Percentiles rank a stretch among this genome's conserved stretches.
Conservation (phyloP, 805 yeast genomes). For the Dipodascus albidus region DNA sequence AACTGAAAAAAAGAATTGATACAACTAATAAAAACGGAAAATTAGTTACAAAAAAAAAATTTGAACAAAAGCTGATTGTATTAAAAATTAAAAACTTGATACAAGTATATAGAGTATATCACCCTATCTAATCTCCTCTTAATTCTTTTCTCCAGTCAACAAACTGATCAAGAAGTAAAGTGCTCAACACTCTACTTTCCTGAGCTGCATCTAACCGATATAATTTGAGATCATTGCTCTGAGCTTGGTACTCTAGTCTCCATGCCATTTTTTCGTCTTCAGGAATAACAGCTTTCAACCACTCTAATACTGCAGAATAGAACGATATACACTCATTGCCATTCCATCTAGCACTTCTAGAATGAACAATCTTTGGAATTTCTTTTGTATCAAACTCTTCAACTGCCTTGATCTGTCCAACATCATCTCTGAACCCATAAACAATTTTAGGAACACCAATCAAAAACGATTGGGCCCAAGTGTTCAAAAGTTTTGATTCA, state of each 20-base stretch:
- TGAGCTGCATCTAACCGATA: slow-evolving; percentile 32
- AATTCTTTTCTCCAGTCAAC: slow-evolving; percentile 38
- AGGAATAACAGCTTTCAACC: slow-evolving; percentile 53
- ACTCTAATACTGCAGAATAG: slow-evolving; percentile 74
- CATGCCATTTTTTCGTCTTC: slow-evolving; percentile 41
- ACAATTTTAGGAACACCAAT: slow-evolving; percentile 72
- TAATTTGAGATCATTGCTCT: slow-evolving; percentile 41
- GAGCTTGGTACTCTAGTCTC: slow-evolving; percentile 46
- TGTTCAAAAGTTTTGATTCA: slow-evolving; percentile 61
- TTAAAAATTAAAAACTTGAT: too few relatives aligned
- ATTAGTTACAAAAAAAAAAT: too few relatives aligned
- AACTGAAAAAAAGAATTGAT: too few relatives aligned
- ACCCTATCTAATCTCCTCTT: slow-evolving; percentile 23
- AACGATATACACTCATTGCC: slow-evolving; percentile 76
- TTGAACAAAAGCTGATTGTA: too few relatives aligned
- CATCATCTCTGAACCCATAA: slow-evolving; percentile 79
- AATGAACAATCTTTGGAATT: slow-evolving; percentile 39
- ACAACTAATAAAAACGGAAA: too few relatives aligned
- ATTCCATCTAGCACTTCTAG: slow-evolving; percentile 31
- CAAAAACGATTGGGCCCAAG: slow-evolving; percentile 93
- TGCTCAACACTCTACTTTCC: slow-evolving; percentile 30
- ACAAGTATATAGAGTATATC: too few relatives aligned
- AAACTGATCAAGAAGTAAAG: slow-evolving; percentile 39
- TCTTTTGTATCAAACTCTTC: slow-evolving; percentile 73
- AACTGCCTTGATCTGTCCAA: slow-evolving; percentile 47